Conservation (phyloP, 306 rosid genomes). For the Cucurbita argyrosperma region DNA sequence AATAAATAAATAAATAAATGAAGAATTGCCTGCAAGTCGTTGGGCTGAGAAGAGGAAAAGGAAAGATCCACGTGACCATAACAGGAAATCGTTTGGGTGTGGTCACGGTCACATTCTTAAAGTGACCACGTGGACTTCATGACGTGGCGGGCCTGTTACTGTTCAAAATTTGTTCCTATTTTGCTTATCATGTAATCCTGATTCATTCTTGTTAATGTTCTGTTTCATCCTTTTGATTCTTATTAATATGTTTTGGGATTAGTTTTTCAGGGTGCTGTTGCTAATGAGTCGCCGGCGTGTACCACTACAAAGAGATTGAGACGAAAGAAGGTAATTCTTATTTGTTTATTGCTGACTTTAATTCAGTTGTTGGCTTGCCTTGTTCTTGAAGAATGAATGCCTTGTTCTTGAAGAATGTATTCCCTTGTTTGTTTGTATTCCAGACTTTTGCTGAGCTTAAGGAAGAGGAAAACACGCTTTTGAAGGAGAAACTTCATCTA, state of each 20-base stretch:
- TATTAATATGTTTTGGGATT: not conserved
- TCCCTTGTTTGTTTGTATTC: not conserved
- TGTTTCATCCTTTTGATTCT: not conserved
- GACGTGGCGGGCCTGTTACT: not conserved
- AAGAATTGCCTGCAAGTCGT: not conserved
- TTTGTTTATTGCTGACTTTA: not conserved
- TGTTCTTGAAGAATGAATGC: not conserved
- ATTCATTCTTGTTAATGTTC: not conserved
- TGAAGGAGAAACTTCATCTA: conserved; percentile 43
- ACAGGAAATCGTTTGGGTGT: not conserved
- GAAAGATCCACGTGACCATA: conserved; percentile 7
- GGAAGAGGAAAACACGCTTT: conserved; percentile 62
- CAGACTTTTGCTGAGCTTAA: conserved; percentile 69
- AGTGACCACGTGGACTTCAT: conserved; percentile 16
- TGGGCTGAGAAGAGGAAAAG: not conserved
- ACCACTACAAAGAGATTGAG: conserved; percentile 38
- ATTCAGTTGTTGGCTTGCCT: not conserved
- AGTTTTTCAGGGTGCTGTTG: conserved; percentile 43
- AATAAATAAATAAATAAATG: not conserved
- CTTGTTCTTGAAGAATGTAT: not conserved
- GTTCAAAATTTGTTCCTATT: not conserved
- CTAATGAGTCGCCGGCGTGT: conserved; percentile 46
- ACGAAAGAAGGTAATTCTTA: conserved; percentile 47
- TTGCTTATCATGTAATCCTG: too few relatives aligned
- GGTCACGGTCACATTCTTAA: not conserved